These are phyloP conservation scores for Yarrowia sp. DNA, from an alignment of 805 yeast species.

Conservation along the genomic window DNA sequence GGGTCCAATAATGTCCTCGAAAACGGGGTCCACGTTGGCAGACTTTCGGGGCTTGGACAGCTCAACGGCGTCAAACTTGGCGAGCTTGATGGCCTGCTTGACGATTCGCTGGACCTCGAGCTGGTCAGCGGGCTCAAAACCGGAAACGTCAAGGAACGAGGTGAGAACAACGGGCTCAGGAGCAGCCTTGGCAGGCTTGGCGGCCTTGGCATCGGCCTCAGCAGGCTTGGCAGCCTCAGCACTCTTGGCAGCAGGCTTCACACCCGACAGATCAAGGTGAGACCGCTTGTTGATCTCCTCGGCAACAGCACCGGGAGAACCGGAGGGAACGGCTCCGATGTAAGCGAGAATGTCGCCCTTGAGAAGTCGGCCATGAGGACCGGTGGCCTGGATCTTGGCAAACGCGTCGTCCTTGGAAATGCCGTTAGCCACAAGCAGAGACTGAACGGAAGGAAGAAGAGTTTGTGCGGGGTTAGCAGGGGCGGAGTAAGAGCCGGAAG, in stretches of 20 bases:
- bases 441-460: slow-evolving; percentile 74
- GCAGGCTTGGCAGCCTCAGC: slow-evolving; percentile 32
- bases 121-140: slow-evolving; percentile 31
- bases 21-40: slow-evolving; percentile 55
- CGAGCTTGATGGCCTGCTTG: slow-evolving; percentile 47
- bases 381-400: slow-evolving; percentile 72
- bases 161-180: slow-evolving; percentile 30
- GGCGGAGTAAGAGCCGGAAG: slow-evolving; percentile 31
- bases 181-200: slow-evolving; percentile 25
- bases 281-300: slow-evolving; percentile 52
- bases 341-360: slow-evolving; percentile 90
- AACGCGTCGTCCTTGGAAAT: slow-evolving; percentile 72
- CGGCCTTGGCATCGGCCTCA: slow-evolving; percentile 18
- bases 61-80: slow-evolving; percentile 40
- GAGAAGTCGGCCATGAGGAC: slow-evolving; percentile 82
- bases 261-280: slow-evolving; percentile 71
- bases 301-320: slow-evolving; percentile 53
- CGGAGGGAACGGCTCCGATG: slow-evolving; percentile 66
- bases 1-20: slow-evolving; percentile 58
- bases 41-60: slow-evolving; percentile 34
- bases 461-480: slow-evolving; percentile 66
- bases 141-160: slow-evolving; percentile 29
- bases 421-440: slow-evolving; percentile 57
- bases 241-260: slow-evolving; percentile 39
- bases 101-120: slow-evolving; percentile 41